These are phyloP conservation scores for Mycena galopus DNA, from an alignment of 768 basidiomycete genomes.

Conservation along the genomic window DNA sequence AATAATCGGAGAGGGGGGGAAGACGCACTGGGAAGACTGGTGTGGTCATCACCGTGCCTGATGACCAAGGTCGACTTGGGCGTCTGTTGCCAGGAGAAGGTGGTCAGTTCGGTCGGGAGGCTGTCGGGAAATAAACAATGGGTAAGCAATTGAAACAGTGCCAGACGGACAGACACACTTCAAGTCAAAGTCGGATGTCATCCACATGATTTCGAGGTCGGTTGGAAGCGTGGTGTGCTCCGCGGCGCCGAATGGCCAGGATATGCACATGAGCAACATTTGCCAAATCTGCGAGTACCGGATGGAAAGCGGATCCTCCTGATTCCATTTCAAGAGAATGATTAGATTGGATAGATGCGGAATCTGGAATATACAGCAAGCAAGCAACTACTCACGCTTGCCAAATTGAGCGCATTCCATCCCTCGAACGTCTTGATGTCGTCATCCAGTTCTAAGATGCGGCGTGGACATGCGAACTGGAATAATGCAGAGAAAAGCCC, in stretches of 20 bases:
- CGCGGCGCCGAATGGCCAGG: slow-evolving; percentile 12
- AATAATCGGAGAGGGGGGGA: no score
- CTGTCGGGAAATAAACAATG: no score
- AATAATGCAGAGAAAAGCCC: no score
- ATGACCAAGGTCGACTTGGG: slow-evolving; percentile 27
- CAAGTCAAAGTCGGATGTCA: slow-evolving; percentile 32
- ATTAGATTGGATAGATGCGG: no score
- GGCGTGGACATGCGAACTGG: no score
- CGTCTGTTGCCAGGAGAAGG: slow-evolving; percentile 26
- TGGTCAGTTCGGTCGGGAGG: slow-evolving; percentile 31
- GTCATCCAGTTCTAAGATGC: slow-evolving; percentile 1
- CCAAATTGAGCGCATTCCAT: slow-evolving; percentile 10
- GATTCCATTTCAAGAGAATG: neutral
- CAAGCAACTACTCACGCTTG: neutral
- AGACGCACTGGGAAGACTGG: slow-evolving; percentile 22
- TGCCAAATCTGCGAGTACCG: slow-evolving; percentile 28
- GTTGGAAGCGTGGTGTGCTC: slow-evolving; percentile 2
- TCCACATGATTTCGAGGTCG: slow-evolving; percentile 14
- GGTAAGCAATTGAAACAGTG: no score
- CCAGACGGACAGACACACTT: no score
- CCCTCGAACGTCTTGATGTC: slow-evolving; percentile 15
- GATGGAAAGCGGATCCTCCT: slow-evolving; percentile 20
- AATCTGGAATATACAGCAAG: neutral
- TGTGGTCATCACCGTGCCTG: slow-evolving; percentile 37
- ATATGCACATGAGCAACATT: slow-evolving; percentile 11